Evolutionary conservation across 148 eudicot species (phyloP).

Genomic region (Oxyria digyna): DNA sequence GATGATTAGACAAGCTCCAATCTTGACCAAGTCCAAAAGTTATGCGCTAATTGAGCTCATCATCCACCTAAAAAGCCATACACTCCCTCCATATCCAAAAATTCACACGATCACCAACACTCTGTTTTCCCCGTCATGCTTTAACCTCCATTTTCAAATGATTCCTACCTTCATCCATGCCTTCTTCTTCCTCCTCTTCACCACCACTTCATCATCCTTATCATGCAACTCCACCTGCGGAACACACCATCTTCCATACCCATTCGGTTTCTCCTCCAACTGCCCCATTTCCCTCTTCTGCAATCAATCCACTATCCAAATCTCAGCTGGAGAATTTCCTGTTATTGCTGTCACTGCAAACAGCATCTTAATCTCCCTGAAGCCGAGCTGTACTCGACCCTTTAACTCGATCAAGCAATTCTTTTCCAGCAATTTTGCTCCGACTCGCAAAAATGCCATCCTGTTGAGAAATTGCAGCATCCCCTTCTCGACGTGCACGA

Average conservation of each 20-base stretch:
- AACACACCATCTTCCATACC: neutral
- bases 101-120: neutral
- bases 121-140: neutral
- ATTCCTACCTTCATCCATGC: neutral
- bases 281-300: neutral
- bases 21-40: too few species aligned
- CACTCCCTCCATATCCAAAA: neutral
- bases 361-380: neutral
- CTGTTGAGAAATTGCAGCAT: neutral
- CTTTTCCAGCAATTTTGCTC: neutral
- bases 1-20: too few species aligned
- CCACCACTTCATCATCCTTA: neutral
- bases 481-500: neutral
- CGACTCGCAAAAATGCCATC: slow-evolving; percentile 2
- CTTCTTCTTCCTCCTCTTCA: neutral
- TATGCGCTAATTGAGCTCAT: neutral
- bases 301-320: neutral
- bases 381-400: neutral
- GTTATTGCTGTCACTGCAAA: neutral
- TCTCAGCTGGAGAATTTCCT: neutral
- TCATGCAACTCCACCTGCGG: neutral
- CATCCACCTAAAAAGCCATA: neutral
- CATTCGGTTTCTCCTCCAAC: neutral
- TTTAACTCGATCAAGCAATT: neutral
- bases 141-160: neutral